Percentiles rank a stretch among this genome's conserved stretches.
phyloP scores from a whole-genome alignment of 2,329 filamentous ascomycete genomes.

The Neofusicoccum sp. region DNA sequence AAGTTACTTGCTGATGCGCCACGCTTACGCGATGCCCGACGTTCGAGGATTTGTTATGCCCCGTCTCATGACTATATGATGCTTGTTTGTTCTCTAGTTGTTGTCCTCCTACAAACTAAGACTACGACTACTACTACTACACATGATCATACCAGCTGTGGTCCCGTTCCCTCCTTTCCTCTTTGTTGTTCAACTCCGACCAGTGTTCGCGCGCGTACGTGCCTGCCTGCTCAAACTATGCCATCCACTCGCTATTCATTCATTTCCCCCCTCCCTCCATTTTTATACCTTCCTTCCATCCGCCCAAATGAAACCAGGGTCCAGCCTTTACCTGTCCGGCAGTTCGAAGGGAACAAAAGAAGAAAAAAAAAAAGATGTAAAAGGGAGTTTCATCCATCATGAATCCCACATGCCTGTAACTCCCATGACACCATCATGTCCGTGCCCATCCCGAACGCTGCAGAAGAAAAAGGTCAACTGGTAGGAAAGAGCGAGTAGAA shows the following conservation, averaged over 20 bases:
- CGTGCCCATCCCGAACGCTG: background rate
- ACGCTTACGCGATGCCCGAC: too few species aligned
- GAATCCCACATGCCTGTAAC: slow-evolving; percentile 1
- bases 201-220: background rate
- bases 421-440: slow-evolving; percentile 7
- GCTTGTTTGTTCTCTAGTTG: too few species aligned
- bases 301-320: background rate
- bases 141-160: background rate
- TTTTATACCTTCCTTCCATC: background rate
- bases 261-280: background rate
- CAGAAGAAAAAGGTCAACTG: background rate
- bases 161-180: background rate
- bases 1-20: too few species aligned
- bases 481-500: background rate
- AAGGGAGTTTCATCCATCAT: background rate
- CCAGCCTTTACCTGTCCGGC: background rate
- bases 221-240: too few species aligned
- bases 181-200: background rate
- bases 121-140: slow-evolving; percentile 10
- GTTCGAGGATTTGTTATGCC: too few species aligned
- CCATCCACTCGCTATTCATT: background rate
- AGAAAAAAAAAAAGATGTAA: background rate
- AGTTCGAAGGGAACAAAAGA: background rate
- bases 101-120: too few species aligned
- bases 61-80: too few species aligned